Evolutionary conservation across 306 rosid genomes (phyloP).

Genomic region (Castanopsis chinensis): DNA sequence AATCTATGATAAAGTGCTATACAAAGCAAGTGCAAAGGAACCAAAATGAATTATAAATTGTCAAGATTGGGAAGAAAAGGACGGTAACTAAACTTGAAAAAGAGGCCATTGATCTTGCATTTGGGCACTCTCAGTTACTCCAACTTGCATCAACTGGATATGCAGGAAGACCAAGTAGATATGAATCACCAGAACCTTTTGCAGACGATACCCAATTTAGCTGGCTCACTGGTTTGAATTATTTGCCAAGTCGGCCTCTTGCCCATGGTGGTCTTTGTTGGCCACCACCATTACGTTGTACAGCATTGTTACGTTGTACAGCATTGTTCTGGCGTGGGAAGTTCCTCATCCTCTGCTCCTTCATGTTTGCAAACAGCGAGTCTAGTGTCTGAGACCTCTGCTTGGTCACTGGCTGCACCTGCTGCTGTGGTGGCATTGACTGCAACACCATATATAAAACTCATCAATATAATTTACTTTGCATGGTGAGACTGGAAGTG

Average conservation of each 20-base stretch:
- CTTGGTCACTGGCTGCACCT: constrained; percentile 35
- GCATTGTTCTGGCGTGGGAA: constrained; percentile 49
- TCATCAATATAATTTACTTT: background rate
- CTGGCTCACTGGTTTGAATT: background rate
- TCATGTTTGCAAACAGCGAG: constrained; percentile 81
- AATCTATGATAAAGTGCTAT: constrained; percentile 6
- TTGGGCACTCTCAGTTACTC: background rate
- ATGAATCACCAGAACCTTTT: background rate
- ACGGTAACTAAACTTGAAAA: background rate
- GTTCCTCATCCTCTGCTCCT: constrained; percentile 72
- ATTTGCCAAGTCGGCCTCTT: constrained; percentile 70
- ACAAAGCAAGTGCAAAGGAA: constrained; percentile 23
- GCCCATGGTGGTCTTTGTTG: constrained; percentile 61
- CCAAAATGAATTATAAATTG: background rate
- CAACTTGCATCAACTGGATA: constrained; percentile 15
- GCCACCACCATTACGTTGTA: constrained; percentile 43
- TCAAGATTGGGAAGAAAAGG: background rate
- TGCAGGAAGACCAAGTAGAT: constrained; percentile 11
- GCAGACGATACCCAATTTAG: background rate
- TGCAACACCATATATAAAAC: constrained; percentile 18
- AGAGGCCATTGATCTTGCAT: constrained; percentile 5
- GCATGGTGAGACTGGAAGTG: background rate
- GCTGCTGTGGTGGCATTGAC: constrained; percentile 30
- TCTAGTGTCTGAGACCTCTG: constrained; percentile 83
- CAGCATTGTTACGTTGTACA: constrained; percentile 16